phyloP scores from a whole-genome alignment of 2,329 filamentous ascomycete species.

The Penicillium brasilianum region DNA sequence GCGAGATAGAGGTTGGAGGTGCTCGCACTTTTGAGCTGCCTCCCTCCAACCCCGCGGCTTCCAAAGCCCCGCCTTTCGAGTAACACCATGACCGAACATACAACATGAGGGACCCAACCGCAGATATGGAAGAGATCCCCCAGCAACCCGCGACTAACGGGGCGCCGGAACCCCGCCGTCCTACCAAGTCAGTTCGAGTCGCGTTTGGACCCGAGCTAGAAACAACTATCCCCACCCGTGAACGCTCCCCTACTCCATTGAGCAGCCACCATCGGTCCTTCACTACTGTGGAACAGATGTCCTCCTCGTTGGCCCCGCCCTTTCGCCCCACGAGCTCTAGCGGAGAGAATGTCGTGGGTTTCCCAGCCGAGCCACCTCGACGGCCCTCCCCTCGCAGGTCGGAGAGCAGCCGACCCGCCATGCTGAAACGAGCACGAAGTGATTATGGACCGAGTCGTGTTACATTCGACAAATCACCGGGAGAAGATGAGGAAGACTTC shows the following conservation, averaged over 20 bases:
- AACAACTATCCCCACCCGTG: constrained; percentile 43
- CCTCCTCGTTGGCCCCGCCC: constrained; percentile 26
- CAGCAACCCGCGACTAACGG: constrained; percentile 36
- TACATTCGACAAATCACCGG: constrained; percentile 39
- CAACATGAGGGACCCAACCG: constrained; percentile 45
- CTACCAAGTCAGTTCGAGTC: constrained; percentile 43
- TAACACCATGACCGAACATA: constrained; percentile 39
- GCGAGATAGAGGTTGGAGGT: constrained; percentile 2
- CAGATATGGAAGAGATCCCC: constrained; percentile 42
- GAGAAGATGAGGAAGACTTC: constrained; percentile 58
- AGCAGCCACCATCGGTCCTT: constrained; percentile 42
- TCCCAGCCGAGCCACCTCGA: constrained; percentile 30
- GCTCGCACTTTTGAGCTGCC: constrained; percentile 13
- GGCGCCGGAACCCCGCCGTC: constrained; percentile 40
- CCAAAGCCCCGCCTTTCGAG: constrained; percentile 18
- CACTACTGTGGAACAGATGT: constrained; percentile 40
- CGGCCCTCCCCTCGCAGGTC: constrained; percentile 39
- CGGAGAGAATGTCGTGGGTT: constrained; percentile 33
- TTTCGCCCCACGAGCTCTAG: constrained; percentile 42
- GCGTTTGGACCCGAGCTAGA: constrained; percentile 48
- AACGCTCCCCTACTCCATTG: constrained; percentile 39
- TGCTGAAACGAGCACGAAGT: constrained; percentile 57
- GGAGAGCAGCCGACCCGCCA: constrained; percentile 43
- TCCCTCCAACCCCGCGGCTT: constrained; percentile 18
- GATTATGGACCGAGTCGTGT: constrained; percentile 55